Conservation (phyloP, 148 eudicot species). For the Rhododendron mucronatum region DNA sequence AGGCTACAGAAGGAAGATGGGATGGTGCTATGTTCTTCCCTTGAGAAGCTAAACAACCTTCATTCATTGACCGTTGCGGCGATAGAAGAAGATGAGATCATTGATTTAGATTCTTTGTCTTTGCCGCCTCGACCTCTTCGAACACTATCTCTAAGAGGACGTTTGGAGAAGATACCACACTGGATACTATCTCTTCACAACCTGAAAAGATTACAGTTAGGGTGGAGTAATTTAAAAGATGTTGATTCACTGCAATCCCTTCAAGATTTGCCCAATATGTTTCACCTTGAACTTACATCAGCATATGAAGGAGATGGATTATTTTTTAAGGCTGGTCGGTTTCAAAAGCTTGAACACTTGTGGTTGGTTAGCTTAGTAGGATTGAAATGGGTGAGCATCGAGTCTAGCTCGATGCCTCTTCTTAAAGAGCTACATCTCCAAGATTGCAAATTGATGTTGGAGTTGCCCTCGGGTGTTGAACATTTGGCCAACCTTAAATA, state of each 20-base stretch:
- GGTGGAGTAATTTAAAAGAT: not conserved
- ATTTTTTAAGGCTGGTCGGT: conserved; percentile 17
- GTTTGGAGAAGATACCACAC: not conserved
- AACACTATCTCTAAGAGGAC: not conserved
- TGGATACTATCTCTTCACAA: not conserved
- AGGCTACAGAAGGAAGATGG: not conserved
- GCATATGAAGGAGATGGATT: conserved; percentile 20
- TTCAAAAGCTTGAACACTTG: conserved; percentile 6
- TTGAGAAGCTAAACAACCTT: too few relatives aligned
- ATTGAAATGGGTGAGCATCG: not conserved
- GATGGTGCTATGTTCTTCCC: too few relatives aligned
- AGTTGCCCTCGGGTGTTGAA: not conserved
- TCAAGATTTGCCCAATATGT: not conserved
- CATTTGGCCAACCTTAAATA: not conserved
- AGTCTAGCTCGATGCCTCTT: not conserved
- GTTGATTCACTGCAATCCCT: not conserved
- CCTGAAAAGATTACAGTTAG: not conserved
- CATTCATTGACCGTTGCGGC: too few relatives aligned
- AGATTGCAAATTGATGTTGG: not conserved
- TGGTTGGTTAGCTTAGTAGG: too few relatives aligned
- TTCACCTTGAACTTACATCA: not conserved
- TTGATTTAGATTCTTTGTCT: too few relatives aligned
- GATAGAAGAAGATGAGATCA: too few relatives aligned
- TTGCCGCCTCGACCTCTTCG: not conserved
- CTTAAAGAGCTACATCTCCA: not conserved